Conservation (phyloP, 1,139 yeast genomes). For the Candida buenavistaensis region DNA sequence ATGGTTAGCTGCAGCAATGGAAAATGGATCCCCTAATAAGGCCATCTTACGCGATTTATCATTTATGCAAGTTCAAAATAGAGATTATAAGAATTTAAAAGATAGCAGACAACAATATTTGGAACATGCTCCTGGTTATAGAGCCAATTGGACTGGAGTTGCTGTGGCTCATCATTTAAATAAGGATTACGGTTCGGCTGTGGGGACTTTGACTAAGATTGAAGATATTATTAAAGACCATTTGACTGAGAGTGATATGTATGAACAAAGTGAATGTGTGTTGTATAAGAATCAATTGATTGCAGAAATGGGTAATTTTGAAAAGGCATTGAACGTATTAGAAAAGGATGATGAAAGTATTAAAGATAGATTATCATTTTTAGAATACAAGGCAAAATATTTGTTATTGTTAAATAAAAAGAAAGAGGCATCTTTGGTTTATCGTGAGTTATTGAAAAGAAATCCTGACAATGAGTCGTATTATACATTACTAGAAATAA, state of each 20-base stretch:
- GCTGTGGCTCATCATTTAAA: conserved; percentile 85
- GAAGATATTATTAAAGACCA: conserved; percentile 73
- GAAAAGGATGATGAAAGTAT: conserved; percentile 54
- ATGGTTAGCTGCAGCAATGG: conserved; percentile 76
- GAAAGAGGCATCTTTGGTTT: conserved; percentile 67
- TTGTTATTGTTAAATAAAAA: conserved; percentile 37
- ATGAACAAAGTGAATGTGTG: conserved; percentile 79
- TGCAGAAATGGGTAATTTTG: conserved; percentile 61
- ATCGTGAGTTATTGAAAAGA: conserved; percentile 72
- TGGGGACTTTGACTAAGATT: conserved; percentile 68
- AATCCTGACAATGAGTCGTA: conserved; percentile 80
- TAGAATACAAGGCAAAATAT: conserved; percentile 70
- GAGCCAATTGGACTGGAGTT: conserved; percentile 90
- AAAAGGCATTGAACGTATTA: conserved; percentile 63
- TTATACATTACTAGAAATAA: conserved; percentile 63
- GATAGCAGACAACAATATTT: conserved; percentile 68
- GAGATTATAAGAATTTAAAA: conserved; percentile 67
- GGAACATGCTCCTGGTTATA: conserved; percentile 76
- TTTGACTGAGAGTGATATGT: conserved; percentile 62
- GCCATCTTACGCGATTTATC: conserved; percentile 83
- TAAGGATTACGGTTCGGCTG: conserved; percentile 66
- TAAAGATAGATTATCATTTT: conserved; percentile 60
- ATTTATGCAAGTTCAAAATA: conserved; percentile 72
- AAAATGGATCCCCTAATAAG: conserved; percentile 75
- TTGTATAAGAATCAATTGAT: conserved; percentile 72